Percentiles rank a stretch among this genome's conserved stretches.
Evolutionary conservation across 2,329 filamentous ascomycete genomes (phyloP).

Genomic region (Cladorrhinum sp.): DNA sequence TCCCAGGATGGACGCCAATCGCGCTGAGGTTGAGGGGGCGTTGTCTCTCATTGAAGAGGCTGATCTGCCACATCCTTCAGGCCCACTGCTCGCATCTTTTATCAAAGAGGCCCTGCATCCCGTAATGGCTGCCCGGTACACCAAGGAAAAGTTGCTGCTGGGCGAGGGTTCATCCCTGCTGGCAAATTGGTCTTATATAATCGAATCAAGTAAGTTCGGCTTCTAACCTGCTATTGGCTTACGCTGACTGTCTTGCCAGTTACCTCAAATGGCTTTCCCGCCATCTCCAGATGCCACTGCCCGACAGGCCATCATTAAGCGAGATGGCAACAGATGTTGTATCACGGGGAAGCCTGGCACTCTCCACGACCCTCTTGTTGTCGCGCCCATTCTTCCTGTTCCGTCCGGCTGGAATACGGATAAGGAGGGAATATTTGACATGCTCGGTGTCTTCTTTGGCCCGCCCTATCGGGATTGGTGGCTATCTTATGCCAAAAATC

Average conservation of each 20-base stretch:
- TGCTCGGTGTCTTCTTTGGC: conserved; percentile 32
- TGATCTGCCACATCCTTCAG: conserved; percentile 12
- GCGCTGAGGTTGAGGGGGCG: neutral
- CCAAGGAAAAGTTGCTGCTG: neutral
- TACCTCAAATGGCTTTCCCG: conserved; percentile 15
- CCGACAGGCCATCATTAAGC: conserved; percentile 18
- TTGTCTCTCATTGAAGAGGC: conserved; percentile 13
- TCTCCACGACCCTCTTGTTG: conserved; percentile 24
- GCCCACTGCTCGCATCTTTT: conserved; percentile 10
- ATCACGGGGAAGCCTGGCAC: conserved; percentile 27
- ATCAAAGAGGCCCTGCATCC: conserved; percentile 14
- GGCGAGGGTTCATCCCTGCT: conserved; percentile 7
- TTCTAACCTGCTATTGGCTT: neutral
- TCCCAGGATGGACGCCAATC: conserved; percentile 9
- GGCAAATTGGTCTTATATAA: conserved; percentile 30
- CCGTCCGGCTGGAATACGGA: conserved; percentile 25
- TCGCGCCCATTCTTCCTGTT: conserved; percentile 26
- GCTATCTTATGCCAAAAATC: conserved; percentile 26
- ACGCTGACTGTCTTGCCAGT: conserved; percentile 7
- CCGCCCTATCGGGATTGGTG: conserved; percentile 33
- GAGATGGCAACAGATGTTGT: conserved; percentile 28
- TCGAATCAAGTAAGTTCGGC: conserved; percentile 26
- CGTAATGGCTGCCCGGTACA: conserved; percentile 6
- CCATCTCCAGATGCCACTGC: conserved; percentile 12
- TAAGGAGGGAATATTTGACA: conserved; percentile 18